Evolutionary conservation across 768 basidiomycete genomes (phyloP), one percentile per base, ranked within the genome.

Genomic region (Nidularia pulvinata): DNA sequence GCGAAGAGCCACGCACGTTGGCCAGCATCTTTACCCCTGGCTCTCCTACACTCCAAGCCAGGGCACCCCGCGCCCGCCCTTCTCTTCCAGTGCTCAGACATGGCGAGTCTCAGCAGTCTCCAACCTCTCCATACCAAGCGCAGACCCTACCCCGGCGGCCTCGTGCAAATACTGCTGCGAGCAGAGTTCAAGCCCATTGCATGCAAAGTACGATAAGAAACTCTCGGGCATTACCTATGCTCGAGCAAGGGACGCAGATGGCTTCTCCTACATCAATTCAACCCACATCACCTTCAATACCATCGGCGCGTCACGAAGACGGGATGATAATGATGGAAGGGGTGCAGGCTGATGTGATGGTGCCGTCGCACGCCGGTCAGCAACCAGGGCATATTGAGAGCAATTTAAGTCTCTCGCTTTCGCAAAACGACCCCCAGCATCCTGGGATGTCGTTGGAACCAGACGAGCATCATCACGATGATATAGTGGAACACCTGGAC

Each of bases 401-500:
- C 55, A 73, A 74, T 0, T 63, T 83, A 37, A 80, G 73, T 58
- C 57, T 76, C 46, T 65, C 68, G 36, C 60, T 62, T 45, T 57
- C 61, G 7, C 49, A 55, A 44, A 53, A 56, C 30, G 62, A 60
- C 2, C 59, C 34, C 36, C 45, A 46, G 9, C 44, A 49, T 10
- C 39, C 47, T 34, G 55, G 60, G 6, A 35, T 45, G 19, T 19
- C 19, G 19, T 14, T 37, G 3, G 55, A 59, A 14, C 53, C 58
- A 5, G 52, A 66, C 2, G 62, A 70, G 19, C 77, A 82, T 52
- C 87, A 93, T 62, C 82, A 86, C 55, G 88, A 93, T 61, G 87
- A 91, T 59, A 81, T 93, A 46, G 89, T 93, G 5, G 91, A 93
- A 56, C 86, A 93, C 65, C 69, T 94, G 58, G 91, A 94, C 68